These are phyloP conservation scores for Ailanthus altissimus DNA, from an alignment of 345 rosid genomes.

Conservation along the genomic window DNA sequence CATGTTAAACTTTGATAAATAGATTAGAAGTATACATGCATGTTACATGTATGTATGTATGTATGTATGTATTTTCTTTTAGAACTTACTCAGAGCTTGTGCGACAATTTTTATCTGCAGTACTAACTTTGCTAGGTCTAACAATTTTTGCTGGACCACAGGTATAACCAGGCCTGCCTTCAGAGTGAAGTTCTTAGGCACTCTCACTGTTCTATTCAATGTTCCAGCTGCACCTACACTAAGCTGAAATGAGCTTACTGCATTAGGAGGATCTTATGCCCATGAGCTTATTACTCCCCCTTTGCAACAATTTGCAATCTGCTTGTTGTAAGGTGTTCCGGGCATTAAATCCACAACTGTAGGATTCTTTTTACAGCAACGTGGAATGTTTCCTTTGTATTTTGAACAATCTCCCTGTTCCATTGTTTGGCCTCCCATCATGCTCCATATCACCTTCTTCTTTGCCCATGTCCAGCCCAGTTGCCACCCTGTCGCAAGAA, in stretches of 20 bases:
- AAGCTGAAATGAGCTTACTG: constrained; percentile 74
- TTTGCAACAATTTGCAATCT: constrained; percentile 81
- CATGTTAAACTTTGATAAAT: not conserved
- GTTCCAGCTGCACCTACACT: constrained; percentile 79
- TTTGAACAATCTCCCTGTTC: constrained; percentile 98
- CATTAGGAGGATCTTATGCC: constrained; percentile 76
- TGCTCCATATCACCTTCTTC: constrained; percentile 84
- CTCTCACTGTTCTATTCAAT: constrained; percentile 76
- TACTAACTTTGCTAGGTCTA: constrained; percentile 57
- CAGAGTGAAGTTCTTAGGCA: constrained; percentile 85
- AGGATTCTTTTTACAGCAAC: constrained; percentile 76
- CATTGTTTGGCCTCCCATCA: constrained; percentile 77
- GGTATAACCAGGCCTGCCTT: constrained; percentile 90
- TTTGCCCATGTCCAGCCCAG: constrained; percentile 92
- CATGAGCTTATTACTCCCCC: constrained; percentile 78
- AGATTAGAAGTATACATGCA: too few relatives aligned
- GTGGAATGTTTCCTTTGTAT: constrained; percentile 83
- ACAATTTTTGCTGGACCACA: constrained; percentile 82
- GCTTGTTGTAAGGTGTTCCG: constrained; percentile 78
- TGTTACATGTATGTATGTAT: too few relatives aligned
- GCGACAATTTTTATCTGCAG: too few relatives aligned
- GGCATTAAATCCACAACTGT: constrained; percentile 78
- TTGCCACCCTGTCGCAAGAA: constrained; percentile 79
- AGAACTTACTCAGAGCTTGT: constrained; percentile 77
- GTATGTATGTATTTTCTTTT: too few relatives aligned